These are phyloP conservation scores for Xylariaceae sp. DNA, from an alignment of 2,329 filamentous ascomycete genomes.

Conservation along the genomic window DNA sequence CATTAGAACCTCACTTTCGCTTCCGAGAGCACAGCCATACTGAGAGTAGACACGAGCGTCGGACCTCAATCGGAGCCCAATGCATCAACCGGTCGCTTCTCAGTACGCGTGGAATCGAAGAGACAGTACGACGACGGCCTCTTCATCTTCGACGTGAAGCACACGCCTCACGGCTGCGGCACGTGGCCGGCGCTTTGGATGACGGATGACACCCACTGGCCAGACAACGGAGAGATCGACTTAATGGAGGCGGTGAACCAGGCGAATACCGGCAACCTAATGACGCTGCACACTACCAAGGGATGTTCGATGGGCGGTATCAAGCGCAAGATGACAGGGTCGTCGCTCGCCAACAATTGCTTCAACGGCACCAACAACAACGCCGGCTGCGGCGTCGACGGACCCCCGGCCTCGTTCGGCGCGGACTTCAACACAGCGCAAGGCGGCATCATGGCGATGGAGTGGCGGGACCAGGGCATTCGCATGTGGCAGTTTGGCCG, in stretches of 20 bases:
- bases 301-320: slow-evolving; percentile 50
- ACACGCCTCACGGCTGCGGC: slow-evolving; percentile 58
- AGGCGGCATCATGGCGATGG: slow-evolving; percentile 57
- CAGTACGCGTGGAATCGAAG: slow-evolving; percentile 58
- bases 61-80: slow-evolving; percentile 42
- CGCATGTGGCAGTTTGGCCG: slow-evolving; percentile 57
- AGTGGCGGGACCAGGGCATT: slow-evolving; percentile 56
- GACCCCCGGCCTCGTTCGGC: slow-evolving; percentile 43
- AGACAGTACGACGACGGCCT: slow-evolving; percentile 55
- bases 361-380: slow-evolving; percentile 47
- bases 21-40: slow-evolving; percentile 45
- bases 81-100: slow-evolving; percentile 55
- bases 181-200: slow-evolving; percentile 65
- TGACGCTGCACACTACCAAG: slow-evolving; percentile 54
- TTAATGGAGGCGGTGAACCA: slow-evolving; percentile 55
- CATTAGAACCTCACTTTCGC: slow-evolving; percentile 59
- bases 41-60: slow-evolving; percentile 57
- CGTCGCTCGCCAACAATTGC: slow-evolving; percentile 41
- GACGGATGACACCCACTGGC: slow-evolving; percentile 56
- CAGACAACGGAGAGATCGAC: slow-evolving; percentile 59
- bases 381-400: slow-evolving; percentile 52
- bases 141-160: slow-evolving; percentile 63
- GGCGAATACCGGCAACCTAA: slow-evolving; percentile 49
- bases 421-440: slow-evolving; percentile 46
- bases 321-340: slow-evolving; percentile 49